Percentiles rank a stretch among this genome's conserved stretches.
phyloP scores from a whole-genome alignment of 768 basidiomycete species.

The Pluteus cervinus region DNA sequence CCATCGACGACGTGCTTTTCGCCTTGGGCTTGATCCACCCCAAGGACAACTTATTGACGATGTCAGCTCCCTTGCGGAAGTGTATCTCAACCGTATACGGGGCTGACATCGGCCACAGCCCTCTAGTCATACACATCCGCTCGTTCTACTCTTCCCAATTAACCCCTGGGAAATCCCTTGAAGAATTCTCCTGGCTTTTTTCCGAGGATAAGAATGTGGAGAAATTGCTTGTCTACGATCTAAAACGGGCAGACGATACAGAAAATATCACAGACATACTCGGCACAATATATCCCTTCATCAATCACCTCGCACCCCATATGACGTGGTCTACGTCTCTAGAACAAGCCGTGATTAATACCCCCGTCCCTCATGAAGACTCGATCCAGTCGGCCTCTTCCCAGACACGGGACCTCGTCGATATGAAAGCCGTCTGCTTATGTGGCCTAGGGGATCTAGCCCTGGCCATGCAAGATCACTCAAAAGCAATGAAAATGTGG shows the following conservation, averaged over 20 bases:
- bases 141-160: not conserved
- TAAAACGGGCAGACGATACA: too few species aligned
- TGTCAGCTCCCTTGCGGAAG: not conserved
- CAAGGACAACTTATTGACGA: not conserved
- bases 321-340: not conserved
- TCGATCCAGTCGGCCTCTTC: not conserved
- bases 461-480: not conserved
- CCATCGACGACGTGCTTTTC: not conserved
- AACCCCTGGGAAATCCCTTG: not conserved
- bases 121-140: not conserved
- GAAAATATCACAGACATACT: not conserved
- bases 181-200: not conserved
- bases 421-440: not conserved
- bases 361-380: not conserved
- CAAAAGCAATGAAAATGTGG: not conserved
- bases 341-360: not conserved
- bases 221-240: not conserved
- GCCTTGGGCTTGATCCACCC: not conserved
- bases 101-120: not conserved
- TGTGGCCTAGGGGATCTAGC: not conserved
- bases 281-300: not conserved
- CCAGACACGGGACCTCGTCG: not conserved
- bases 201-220: not conserved
- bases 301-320: not conserved
- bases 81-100: not conserved